Percentiles rank a stretch among this genome's conserved stretches.
These are phyloP conservation scores for Metschnikowia lochheadii DNA, from an alignment of 805 yeast species.

Conservation along the genomic window DNA sequence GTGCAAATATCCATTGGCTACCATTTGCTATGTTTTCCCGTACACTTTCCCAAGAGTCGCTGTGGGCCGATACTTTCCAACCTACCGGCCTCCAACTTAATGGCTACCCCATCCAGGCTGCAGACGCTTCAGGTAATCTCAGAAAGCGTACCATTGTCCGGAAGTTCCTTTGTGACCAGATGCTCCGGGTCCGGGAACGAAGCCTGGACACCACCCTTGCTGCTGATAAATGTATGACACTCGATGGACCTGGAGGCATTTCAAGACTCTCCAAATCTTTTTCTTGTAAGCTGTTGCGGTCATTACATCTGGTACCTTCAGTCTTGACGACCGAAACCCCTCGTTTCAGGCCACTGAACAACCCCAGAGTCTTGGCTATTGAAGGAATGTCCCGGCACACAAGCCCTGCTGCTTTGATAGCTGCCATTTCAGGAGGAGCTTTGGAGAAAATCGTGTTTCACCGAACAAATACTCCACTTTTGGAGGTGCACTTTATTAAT, in stretches of 20 bases:
- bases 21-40: constrained; percentile 13
- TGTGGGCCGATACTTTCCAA: neutral
- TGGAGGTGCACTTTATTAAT: constrained; percentile 52
- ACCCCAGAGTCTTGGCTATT: constrained; percentile 28
- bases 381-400: constrained; percentile 38
- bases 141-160: constrained; percentile 12
- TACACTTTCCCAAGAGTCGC: neutral
- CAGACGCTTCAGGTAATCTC: constrained; percentile 3
- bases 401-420: constrained; percentile 47
- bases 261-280: neutral
- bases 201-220: neutral
- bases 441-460: constrained; percentile 46
- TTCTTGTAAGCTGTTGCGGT: neutral
- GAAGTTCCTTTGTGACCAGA: constrained; percentile 12
- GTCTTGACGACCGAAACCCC: neutral
- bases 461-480: constrained; percentile 11
- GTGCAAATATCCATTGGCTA: constrained; percentile 10
- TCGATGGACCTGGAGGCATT: neutral
- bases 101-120: neutral
- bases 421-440: constrained; percentile 67
- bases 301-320: neutral
- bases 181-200: constrained; percentile 11
- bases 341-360: neutral
- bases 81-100: neutral
- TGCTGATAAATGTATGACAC: neutral